Percentiles rank a stretch among this genome's conserved stretches.
Conservation (phyloP, 2,329 filamentous ascomycete genomes). For the Chalaropsis thielavioides region DNA sequence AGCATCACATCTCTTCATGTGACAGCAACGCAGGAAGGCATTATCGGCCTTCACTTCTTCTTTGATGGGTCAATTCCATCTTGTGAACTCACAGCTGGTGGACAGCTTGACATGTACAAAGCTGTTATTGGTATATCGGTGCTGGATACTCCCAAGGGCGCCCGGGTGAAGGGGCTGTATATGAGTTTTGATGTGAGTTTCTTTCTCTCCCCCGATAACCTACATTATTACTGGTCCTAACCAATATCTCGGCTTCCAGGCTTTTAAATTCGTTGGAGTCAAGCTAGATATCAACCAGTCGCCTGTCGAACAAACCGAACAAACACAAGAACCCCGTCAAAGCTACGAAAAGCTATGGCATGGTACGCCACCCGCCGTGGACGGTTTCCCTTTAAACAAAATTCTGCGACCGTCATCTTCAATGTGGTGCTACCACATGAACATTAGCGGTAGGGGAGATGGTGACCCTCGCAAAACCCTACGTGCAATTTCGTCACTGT, state of each 20-base stretch:
- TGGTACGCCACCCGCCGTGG: not conserved
- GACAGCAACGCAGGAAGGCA: not conserved
- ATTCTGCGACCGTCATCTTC: not conserved
- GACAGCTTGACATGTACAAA: not conserved
- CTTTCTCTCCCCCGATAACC: not conserved
- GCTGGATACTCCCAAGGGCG: not conserved
- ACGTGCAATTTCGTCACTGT: not conserved
- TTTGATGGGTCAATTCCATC: not conserved
- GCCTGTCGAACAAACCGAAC: not conserved
- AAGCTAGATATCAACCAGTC: not conserved
- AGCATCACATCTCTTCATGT: not conserved
- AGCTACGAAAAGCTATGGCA: not conserved
- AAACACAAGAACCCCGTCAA: not conserved
- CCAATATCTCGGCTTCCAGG: not conserved
- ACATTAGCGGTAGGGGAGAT: not conserved
- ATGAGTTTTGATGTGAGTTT: not conserved
- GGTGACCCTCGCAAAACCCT: too few species aligned
- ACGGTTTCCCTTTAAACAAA: not conserved
- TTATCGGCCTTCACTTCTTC: not conserved
- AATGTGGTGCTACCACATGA: constrained; percentile 7
- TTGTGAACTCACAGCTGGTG: not conserved
- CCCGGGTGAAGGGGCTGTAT: not conserved
- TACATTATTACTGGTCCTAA: not conserved
- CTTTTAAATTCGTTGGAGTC: not conserved
- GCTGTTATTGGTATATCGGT: not conserved